phyloP scores from a whole-genome alignment of 768 basidiomycete species.

The Termitomyces eurrhizus region DNA sequence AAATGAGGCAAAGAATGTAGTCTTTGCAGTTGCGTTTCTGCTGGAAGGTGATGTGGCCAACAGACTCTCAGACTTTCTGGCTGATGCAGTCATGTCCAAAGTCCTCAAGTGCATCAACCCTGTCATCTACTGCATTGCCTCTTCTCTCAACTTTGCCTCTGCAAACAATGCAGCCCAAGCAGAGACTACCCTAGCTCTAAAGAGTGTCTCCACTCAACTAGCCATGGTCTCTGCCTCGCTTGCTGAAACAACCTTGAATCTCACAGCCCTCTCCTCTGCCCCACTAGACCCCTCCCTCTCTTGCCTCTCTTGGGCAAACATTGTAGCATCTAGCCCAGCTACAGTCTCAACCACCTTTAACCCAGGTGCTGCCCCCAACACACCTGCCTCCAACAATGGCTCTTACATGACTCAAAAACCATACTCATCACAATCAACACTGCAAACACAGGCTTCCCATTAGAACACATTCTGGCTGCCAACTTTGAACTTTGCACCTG shows the following conservation, averaged over 20 bases:
- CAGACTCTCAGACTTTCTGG: too few species aligned
- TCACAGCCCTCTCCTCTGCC: neutral
- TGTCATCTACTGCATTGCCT: neutral
- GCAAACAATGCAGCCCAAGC: neutral
- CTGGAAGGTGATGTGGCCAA: too few species aligned
- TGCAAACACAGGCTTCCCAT: too few species aligned
- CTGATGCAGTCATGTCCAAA: neutral
- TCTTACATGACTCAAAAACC: too few species aligned
- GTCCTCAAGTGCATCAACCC: neutral
- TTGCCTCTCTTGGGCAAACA: neutral
- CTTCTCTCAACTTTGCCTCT: neutral
- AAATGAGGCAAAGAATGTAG: too few species aligned
- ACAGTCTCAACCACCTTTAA: too few species aligned
- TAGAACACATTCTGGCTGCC: too few species aligned
- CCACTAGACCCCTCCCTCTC: neutral
- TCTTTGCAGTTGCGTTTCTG: too few species aligned
- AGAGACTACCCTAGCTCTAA: neutral
- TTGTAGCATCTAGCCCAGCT: neutral
- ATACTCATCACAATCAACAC: too few species aligned
- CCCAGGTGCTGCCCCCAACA: too few species aligned
- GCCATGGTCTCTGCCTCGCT: neutral
- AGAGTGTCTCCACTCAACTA: neutral
- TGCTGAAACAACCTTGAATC: neutral
- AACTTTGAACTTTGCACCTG: too few species aligned
- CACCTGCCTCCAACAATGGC: too few species aligned